Evolutionary conservation across 169 alveolate species (phyloP), one percentile per base, ranked within the genome.

Genomic region (Babesia ovis): DNA sequence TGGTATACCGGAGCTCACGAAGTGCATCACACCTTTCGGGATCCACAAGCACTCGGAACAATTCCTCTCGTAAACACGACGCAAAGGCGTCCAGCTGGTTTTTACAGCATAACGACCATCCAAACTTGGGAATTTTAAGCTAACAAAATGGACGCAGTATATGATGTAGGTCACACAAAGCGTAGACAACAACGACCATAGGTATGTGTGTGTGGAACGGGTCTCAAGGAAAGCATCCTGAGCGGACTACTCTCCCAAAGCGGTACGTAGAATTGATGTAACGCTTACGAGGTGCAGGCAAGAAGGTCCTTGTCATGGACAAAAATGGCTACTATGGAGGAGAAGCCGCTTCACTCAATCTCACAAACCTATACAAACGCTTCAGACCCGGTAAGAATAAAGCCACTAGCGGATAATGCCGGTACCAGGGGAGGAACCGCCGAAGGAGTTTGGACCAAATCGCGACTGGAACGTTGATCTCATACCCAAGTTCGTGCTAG

Each of bases 391-490:
- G 97, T 81, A 72, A 41, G 41, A 34, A 37, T 9, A 14, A 39
- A 14, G 14, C 14, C 46, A 39, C 46, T 39, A 9, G 14, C 14
- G 46, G n/a, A 39, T 34, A 18, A 56, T 35, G 43, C 62, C 29
- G 14, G 34, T 11, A 22, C 27, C 55, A 90, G 97, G 95, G n/a
- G 77, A 70, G 48, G 90, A 93, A 29, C 98, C 97, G 29, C 98
- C 99, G 20, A 88, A 85, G 62, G 68, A 83, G 29, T 94, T 83
- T 76, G 99, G 99, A 29, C 94, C 93, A 71, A 96, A 97, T 85
- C 89, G 99, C 72, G 99, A 98, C 71, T 98, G 99, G 99, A 98
- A 98, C 81, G 98, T 98, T 35, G 99, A 98, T 74, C 87, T 98
- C 45, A 95, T 98, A 32, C 99, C 99, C 37, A 98, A 98, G 85